Evolutionary conservation across 129 eudicot species (phyloP), one percentile per base, ranked within the genome.

Genomic region (Gnaphalium uliginosum): DNA sequence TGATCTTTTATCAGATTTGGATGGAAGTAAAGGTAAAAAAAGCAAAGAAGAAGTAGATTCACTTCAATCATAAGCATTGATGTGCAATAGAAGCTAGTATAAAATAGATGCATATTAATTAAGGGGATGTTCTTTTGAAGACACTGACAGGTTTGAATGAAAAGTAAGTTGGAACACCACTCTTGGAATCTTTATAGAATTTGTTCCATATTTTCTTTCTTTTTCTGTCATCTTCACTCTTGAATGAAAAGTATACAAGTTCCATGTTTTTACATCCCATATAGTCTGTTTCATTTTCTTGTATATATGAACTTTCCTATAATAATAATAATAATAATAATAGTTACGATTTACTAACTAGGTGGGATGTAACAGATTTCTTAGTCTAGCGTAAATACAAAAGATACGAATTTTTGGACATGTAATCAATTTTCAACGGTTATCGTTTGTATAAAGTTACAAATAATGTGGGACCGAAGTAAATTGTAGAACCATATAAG

Each of bases 111-210:
- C 71, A 73, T 58, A 63, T 23, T 46, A 46, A 60, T 62, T 65
- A 71, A 77, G 79, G 76, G 89, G 96, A 83, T 87, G 89, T 85
- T 90, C 83, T 86, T 66, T 88, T 79, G 88, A 84, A 83, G 89
- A 63, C 81, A 61, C 81, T 86, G 88, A 82, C 91, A 86, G 81
- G 98, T 93, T 93, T 93, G 96, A 93, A 90, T 80, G 80, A 82
- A 93, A 93, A 90, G 89, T 63, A 69, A 57, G 72, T 80, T 82
- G 85, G 82, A 83, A 88, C 86, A 75, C 35, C 82, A 86, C 79
- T 82, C 89, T 83, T 78, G 80, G 86, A 85, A 93, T 93, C 84
- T 88, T 83, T 79, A 79, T 74, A 77, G 76, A 79, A 78, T 79
- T 68, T 72, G 77, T 87, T 80, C 86, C 87, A 83, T 81, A 77